A percentile compares a stretch with the other conserved stretches of the same genome.
phyloP scores from a whole-genome alignment of 306 rosid genomes.

The Cucurbita moschata region DNA sequence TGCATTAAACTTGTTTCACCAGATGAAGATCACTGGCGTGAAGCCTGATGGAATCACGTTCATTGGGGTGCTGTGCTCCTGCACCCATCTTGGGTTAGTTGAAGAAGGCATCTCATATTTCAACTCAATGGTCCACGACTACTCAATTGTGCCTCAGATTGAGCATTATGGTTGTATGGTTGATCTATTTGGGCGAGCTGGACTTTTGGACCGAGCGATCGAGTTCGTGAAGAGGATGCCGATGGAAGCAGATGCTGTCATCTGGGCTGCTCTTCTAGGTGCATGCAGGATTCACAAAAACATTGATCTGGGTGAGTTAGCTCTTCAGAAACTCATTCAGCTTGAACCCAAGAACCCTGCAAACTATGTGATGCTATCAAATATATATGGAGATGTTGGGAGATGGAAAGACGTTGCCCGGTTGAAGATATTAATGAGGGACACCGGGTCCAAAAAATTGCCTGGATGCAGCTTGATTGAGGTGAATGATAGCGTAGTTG shows the following conservation, averaged over 20 bases:
- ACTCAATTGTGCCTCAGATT: conserved; percentile 35
- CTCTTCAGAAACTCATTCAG: conserved; percentile 39
- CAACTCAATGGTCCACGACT: conserved; percentile 38
- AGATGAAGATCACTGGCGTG: conserved; percentile 39
- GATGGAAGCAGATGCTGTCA: conserved; percentile 38
- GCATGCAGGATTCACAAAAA: conserved; percentile 30
- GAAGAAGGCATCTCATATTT: conserved; percentile 38
- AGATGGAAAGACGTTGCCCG: conserved; percentile 68
- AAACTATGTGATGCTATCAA: conserved; percentile 59
- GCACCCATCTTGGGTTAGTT: conserved; percentile 61
- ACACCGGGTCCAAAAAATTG: conserved; percentile 34
- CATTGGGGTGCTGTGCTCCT: conserved; percentile 51
- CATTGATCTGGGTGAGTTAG: conserved; percentile 35
- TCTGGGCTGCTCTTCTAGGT: conserved; percentile 40
- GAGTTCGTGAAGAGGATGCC: conserved; percentile 57
- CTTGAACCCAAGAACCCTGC: conserved; percentile 74
- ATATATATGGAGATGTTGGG: conserved; percentile 63
- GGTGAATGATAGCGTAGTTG: conserved; percentile 16
- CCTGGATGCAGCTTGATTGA: conserved; percentile 38
- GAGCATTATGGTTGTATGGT: conserved; percentile 54
- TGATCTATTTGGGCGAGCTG: conserved; percentile 43
- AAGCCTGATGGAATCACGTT: conserved; percentile 42
- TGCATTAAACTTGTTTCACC: conserved; percentile 45
- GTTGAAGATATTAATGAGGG: conserved; percentile 52
- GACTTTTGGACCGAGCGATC: conserved; percentile 45